phyloP scores from a whole-genome alignment of 2,329 filamentous ascomycete species.

The Fusarium virguliforme region DNA sequence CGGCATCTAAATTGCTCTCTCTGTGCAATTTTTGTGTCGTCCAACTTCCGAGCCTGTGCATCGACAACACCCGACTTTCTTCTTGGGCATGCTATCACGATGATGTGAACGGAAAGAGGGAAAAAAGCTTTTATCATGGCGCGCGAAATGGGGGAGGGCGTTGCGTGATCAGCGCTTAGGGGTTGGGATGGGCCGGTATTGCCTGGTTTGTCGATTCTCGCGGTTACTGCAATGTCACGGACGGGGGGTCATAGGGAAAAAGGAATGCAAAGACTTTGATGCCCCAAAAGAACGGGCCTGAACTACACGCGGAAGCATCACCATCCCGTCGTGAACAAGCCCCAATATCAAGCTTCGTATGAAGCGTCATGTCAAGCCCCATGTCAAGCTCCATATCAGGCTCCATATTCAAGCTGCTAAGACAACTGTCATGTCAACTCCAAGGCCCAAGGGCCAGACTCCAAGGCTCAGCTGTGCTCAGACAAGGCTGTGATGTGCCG shows the following conservation, averaged over 20 bases:
- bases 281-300: conserved; percentile 51
- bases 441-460: neutral
- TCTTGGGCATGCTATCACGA: conserved; percentile 52
- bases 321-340: conserved; percentile 29
- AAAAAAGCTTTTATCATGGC: conserved; percentile 43
- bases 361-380: conserved; percentile 12
- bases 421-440: neutral
- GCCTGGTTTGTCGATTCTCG: conserved; percentile 59
- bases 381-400: conserved; percentile 1
- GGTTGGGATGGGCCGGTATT: conserved; percentile 54
- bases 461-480: neutral
- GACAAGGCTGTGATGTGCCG: neutral
- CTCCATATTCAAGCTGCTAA: neutral
- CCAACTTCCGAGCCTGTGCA: conserved; percentile 52
- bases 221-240: conserved; percentile 62
- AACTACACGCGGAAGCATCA: conserved; percentile 33
- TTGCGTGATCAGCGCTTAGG: conserved; percentile 48
- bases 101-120: conserved; percentile 49
- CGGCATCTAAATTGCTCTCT: conserved; percentile 83
- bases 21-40: conserved; percentile 41
- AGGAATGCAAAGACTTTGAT: conserved; percentile 60
- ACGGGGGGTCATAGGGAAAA: conserved; percentile 65
- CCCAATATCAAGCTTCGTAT: conserved; percentile 4
- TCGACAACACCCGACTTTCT: conserved; percentile 48
- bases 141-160: conserved; percentile 45